Evolutionary conservation across 176 grass and related monocot genomes (phyloP).

Genomic region (Luzula sylvatica): DNA sequence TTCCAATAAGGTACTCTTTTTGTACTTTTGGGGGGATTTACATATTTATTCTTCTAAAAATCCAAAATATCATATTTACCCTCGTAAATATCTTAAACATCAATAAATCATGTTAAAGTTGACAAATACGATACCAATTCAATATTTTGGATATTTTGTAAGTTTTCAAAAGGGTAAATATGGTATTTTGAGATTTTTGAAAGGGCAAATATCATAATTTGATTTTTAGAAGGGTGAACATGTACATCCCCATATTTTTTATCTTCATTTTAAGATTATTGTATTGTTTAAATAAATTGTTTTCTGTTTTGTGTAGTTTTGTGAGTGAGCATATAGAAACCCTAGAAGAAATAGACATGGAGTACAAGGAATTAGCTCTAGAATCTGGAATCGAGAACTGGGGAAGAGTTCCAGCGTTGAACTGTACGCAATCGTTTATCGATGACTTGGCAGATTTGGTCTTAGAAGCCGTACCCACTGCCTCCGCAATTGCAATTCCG

Average conservation of each 20-base stretch:
- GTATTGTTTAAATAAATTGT: too few relatives aligned
- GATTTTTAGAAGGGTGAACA: background rate
- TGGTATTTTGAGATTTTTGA: background rate
- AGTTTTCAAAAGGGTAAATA: background rate
- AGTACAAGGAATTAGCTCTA: slow-evolving; percentile 90
- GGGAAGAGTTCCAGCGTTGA: slow-evolving; percentile 87
- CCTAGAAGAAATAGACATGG: slow-evolving; percentile 96
- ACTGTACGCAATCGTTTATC: slow-evolving; percentile 65
- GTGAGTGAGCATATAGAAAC: slow-evolving; percentile 99
- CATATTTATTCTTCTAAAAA: too few relatives aligned
- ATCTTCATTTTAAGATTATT: background rate
- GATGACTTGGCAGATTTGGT: slow-evolving; percentile 73
- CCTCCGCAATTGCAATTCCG: slow-evolving; percentile 24
- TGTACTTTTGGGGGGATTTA: background rate
- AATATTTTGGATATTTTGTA: too few relatives aligned
- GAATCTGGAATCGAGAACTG: slow-evolving; percentile 89
- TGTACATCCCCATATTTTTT: background rate
- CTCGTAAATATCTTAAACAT: too few relatives aligned
- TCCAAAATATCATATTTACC: background rate
- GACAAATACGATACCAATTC: too few relatives aligned
- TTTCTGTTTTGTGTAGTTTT: slow-evolving; percentile 38
- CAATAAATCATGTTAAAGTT: too few relatives aligned
- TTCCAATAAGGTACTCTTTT: slow-evolving; percentile 72
- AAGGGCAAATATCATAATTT: background rate
- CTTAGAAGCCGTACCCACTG: slow-evolving; percentile 55